Evolutionary conservation across 495 filamentous ascomycete genomes (phyloP), one percentile per base, ranked within the genome.

Genomic region (Hyaloscypha finlandica): DNA sequence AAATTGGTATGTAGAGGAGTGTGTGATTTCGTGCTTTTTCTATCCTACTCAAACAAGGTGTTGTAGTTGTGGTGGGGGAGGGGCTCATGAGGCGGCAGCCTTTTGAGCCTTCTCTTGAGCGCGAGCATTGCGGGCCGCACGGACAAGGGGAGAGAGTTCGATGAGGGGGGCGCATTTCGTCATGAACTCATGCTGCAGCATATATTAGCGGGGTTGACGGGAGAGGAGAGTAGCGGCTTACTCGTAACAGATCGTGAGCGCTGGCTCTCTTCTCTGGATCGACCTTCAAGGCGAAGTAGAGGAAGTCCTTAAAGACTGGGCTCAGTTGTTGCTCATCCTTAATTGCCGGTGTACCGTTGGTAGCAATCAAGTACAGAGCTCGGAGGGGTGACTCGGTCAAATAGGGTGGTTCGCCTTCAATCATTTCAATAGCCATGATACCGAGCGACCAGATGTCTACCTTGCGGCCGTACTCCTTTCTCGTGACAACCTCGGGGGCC

Each of bases 351-450:
- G 96, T 98, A 39, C 95, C 95, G 73, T 97, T 97, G 25, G 96
- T 98, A 55, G 95, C 96, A 77, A 99, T 99, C 69, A 99, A 78
- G 81, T 94, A 99, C 32, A 99, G 84, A 4, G 95, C 95, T 52
- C 95, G 87, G 53, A 99, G 87, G 9, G 95, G 95, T 29, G 91
- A 94, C 77, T 99, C 95, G 25, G 93, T 99, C 62, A 99, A 81
- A 75, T 99, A 99, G 19, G 95, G 95, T 19, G 95, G 95, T 73
- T 99, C 95, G 69, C 95, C 96, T 79, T 99, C 95, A 68, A 99
- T 97, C 95, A 99, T 99, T 77, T 99, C 95, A 71, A 99, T 99
- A n/a, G 95, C 93, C 95, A 99, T 99, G 77, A 99, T 99, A 63
- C 95, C 95, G 59, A 99, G 78, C 74, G 91, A 95, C 95, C 95